Evolutionary conservation across 108 stramenopile genomes (phyloP).

Genomic region (Stephanodiscus minutulus): DNA sequence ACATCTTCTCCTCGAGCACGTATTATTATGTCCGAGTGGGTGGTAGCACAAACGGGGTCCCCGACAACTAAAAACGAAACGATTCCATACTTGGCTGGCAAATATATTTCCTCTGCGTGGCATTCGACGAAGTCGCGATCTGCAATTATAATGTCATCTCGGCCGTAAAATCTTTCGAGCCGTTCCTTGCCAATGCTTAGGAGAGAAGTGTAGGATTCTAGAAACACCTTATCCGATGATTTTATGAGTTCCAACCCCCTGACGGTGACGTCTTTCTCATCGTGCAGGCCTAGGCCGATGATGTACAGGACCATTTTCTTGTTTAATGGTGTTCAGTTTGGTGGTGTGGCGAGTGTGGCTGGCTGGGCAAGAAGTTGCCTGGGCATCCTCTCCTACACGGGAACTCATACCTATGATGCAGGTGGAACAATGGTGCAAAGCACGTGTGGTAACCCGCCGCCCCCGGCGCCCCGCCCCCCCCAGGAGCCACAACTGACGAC

Average conservation of each 20-base stretch:
- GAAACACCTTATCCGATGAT: slow-evolving; percentile 77
- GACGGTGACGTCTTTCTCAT: slow-evolving; percentile 98
- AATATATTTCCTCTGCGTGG: slow-evolving; percentile 92
- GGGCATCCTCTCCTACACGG: no score
- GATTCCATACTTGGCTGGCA: slow-evolving; percentile 73
- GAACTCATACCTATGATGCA: no score
- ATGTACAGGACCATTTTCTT: slow-evolving; percentile 93
- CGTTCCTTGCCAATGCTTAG: slow-evolving; percentile 83
- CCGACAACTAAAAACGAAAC: slow-evolving; percentile 98
- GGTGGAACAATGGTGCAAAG: no score
- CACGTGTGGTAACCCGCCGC: no score
- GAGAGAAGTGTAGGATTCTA: slow-evolving; percentile 98
- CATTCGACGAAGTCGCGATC: slow-evolving; percentile 95
- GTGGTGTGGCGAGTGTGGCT: no score
- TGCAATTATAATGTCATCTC: slow-evolving; percentile 82
- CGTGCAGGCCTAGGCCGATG: slow-evolving; percentile 96
- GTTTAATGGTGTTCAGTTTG: neutral
- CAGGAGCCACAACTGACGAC: neutral
- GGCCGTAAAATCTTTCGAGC: slow-evolving; percentile 91
- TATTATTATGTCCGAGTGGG: slow-evolving; percentile 95
- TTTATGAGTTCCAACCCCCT: slow-evolving; percentile 96
- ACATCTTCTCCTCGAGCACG: slow-evolving; percentile 79
- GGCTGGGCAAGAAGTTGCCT: no score
- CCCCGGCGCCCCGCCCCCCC: no score
- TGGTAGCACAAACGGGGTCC: slow-evolving; percentile 98